Conservation (phyloP, 148 eudicot genomes). For the Camellia sinensis region DNA sequence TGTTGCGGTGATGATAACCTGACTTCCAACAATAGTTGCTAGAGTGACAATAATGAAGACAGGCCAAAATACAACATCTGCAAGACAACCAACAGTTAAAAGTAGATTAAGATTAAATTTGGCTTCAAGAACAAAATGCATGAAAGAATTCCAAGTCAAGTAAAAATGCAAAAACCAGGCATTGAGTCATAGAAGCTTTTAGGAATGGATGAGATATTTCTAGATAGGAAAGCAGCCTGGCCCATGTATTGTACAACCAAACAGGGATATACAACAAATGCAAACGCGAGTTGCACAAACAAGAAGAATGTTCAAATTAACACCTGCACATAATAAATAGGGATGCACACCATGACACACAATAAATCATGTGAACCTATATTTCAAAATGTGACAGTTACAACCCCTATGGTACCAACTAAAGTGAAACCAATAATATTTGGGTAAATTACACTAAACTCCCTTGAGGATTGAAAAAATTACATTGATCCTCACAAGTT, state of each 20-base stretch:
- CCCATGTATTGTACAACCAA: constrained; percentile 95
- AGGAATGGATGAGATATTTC: constrained; percentile 46
- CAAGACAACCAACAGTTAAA: constrained; percentile 22
- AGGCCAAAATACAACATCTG: constrained; percentile 75
- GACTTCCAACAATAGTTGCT: constrained; percentile 89
- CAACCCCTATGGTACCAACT: too few relatives aligned
- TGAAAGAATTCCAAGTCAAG: neutral
- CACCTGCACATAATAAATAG: neutral
- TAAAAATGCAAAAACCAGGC: constrained; percentile 55
- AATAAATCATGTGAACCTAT: neutral
- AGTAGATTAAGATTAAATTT: neutral
- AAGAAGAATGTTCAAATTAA: constrained; percentile 13
- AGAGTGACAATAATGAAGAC: constrained; percentile 83
- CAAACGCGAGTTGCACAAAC: constrained; percentile 68
- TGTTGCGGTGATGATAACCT: constrained; percentile 86
- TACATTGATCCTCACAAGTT: too few relatives aligned
- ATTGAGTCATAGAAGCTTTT: constrained; percentile 73
- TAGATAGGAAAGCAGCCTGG: constrained; percentile 84
- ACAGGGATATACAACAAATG: constrained; percentile 71
- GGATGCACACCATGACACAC: neutral
- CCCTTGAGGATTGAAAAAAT: too few relatives aligned
- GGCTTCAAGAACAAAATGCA: neutral
- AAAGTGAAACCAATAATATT: too few relatives aligned
- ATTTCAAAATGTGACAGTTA: too few relatives aligned
- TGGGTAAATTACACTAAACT: too few relatives aligned